phyloP scores from a whole-genome alignment of 768 basidiomycete genomes.

The Melanogaster broomeanus region DNA sequence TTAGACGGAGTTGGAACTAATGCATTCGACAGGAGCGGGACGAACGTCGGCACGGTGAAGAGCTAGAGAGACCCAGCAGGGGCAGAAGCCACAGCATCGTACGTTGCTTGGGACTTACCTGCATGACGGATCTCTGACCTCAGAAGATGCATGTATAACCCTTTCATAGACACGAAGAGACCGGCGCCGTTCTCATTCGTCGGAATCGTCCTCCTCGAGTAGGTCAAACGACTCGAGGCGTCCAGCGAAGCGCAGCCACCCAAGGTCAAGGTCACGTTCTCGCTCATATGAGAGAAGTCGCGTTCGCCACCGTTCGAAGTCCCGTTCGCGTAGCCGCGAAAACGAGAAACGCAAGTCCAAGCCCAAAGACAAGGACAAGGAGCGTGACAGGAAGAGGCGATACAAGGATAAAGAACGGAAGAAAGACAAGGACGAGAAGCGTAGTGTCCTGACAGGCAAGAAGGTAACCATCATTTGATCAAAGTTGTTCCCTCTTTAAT shows the following conservation, averaged over 20 bases:
- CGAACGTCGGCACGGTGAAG: constrained; percentile 1
- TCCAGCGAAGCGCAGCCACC: constrained; percentile 14
- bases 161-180: constrained; percentile 22
- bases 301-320: constrained; percentile 20
- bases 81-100: constrained; percentile 29
- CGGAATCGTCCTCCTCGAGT: constrained; percentile 14
- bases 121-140: constrained; percentile 18
- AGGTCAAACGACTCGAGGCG: constrained; percentile 9
- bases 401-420: constrained; percentile 36
- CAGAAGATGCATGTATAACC: constrained; percentile 23
- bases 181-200: constrained; percentile 20
- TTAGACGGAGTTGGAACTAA: neutral
- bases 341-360: constrained; percentile 25
- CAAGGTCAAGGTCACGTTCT: constrained; percentile 23
- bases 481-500: neutral
- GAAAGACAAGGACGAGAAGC: constrained; percentile 46
- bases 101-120: constrained; percentile 13
- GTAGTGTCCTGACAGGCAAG: constrained; percentile 62
- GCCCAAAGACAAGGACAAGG: constrained; percentile 23
- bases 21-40: constrained; percentile 6
- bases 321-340: constrained; percentile 31
- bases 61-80: constrained; percentile 3
- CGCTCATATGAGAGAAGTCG: constrained; percentile 17
- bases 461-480: constrained; percentile 41
- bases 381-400: constrained; percentile 39